Base-by-base conservation (phyloP, 352 stramenopile genomes). In the Phytophthora cajani region DNA sequence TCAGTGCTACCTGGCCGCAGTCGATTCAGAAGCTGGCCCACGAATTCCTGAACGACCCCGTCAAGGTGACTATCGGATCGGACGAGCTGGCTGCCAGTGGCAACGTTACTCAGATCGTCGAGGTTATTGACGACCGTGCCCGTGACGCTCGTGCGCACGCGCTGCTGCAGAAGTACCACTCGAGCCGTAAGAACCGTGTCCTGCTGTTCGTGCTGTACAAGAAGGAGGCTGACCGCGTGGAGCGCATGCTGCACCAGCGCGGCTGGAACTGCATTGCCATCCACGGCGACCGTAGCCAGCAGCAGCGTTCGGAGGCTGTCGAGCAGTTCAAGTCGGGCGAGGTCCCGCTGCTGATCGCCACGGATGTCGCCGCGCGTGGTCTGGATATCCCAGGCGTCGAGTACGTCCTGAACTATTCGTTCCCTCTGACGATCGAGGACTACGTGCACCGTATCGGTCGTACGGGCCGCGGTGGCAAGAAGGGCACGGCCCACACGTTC, bases 181-280 rank as follows among this genome's bases (percentile, higher is more conserved):
- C 75, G 61, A 91, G 75, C 68, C 91, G 76, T 72, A 95, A 78
- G 85, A 98, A 99, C 80, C 91, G 94, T 23, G 84, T 99, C 44
- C 78, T 99, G 32, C 78, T 99, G 3, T 99, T 99, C 78, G 97
- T 97, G 17, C 82, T 99, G 47, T 99, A 99, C 83, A 99, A 99
- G 90, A 99, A 99, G 75, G 98, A 99, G 75, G 97, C 96, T 2
- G 95, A 98, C 69, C 88, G 97, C 19, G 85, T 99, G 38, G 97
- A 99, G 77, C 80, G 82, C 32, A 97, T 96, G 67, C 82, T 99
- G 54, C 82, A 91, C 50, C 85, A 97, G 63, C 89, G 96, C 54
- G 94, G 94, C 58, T 99, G 92, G 86, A 94, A 92, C 33, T 98
- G 94, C 69, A 88, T 89, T 10, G 97, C 94, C 19, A 99, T 99